A percentile compares a stretch with the other conserved stretches of the same genome.
Evolutionary conservation across 495 filamentous ascomycete species (phyloP).

Genomic region (Penicillium turbatum): DNA sequence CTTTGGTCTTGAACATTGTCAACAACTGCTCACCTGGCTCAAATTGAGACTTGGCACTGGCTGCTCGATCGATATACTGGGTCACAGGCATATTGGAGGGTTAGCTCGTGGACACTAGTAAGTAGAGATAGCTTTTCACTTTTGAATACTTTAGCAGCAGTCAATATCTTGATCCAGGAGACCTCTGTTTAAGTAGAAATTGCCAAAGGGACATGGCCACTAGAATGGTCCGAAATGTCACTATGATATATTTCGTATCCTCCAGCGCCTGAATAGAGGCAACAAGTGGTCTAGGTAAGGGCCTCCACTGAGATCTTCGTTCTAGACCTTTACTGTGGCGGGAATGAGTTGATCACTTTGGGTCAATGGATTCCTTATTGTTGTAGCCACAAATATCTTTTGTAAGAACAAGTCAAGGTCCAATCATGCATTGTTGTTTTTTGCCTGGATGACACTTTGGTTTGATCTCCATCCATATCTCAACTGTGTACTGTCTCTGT

Average conservation of each 20-base stretch:
- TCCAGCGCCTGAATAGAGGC: not conserved
- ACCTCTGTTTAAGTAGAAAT: not conserved
- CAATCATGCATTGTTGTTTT: not conserved
- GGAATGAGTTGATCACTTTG: not conserved
- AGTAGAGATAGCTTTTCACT: no score
- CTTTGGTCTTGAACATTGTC: not conserved
- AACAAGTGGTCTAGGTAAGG: not conserved
- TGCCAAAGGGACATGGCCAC: not conserved
- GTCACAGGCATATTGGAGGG: constrained; percentile 11
- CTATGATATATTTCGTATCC: not conserved
- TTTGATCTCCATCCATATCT: not conserved
- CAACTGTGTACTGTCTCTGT: not conserved
- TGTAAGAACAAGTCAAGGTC: not conserved
- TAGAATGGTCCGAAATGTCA: not conserved
- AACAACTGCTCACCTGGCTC: constrained; percentile 19
- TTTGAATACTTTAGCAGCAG: not conserved
- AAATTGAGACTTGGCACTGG: constrained; percentile 28
- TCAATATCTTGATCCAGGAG: not conserved
- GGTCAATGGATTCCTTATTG: not conserved
- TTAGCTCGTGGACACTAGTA: not conserved
- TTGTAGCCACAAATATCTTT: not conserved
- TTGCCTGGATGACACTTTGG: not conserved
- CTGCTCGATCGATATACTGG: constrained; percentile 22
- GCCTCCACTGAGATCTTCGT: not conserved
- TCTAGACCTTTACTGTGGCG: constrained; percentile 4